Percentiles rank a stretch among this genome's conserved stretches.
phyloP scores from a whole-genome alignment of 2,329 filamentous ascomycete genomes.

The Cladophialophora exuberans region DNA sequence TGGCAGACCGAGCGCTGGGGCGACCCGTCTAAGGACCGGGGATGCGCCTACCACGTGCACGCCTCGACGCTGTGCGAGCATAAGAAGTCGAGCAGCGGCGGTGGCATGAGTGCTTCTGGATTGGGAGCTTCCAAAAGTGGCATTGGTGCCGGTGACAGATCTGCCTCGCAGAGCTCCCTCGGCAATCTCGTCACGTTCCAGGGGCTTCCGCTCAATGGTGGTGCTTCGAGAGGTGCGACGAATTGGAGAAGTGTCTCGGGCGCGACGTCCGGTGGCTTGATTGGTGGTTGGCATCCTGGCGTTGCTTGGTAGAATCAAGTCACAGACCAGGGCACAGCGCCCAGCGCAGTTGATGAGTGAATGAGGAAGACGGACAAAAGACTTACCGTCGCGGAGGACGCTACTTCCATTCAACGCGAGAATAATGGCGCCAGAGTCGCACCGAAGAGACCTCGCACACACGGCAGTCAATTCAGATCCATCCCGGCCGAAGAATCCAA shows the following conservation, averaged over 20 bases:
- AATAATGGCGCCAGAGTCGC: no score
- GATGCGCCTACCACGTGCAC: slow-evolving; percentile 28
- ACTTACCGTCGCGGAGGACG: no score
- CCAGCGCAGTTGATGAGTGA: no score
- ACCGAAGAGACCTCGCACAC: no score
- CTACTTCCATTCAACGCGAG: no score
- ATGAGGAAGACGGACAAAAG: no score
- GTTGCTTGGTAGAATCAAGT: slow-evolving; percentile 29
- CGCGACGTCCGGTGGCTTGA: slow-evolving; percentile 12
- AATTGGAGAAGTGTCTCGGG: slow-evolving; percentile 13
- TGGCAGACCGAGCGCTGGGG: slow-evolving; percentile 25
- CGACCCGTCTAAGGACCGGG: slow-evolving; percentile 21
- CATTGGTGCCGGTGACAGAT: no score
- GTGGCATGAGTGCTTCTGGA: not conserved
- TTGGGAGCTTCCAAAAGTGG: no score
- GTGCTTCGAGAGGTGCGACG: not conserved
- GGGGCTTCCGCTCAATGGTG: not conserved
- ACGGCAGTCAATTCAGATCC: no score
- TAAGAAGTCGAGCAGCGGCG: slow-evolving; percentile 2
- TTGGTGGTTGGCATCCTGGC: slow-evolving; percentile 27
- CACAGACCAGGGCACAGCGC: no score
- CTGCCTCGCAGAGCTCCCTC: no score
- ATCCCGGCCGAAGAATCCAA: no score
- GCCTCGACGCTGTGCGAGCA: slow-evolving; percentile 21
- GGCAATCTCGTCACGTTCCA: slow-evolving; percentile 1